Base-by-base conservation (phyloP, 345 rosid genomes). In the Eucalyptus polybractea region DNA sequence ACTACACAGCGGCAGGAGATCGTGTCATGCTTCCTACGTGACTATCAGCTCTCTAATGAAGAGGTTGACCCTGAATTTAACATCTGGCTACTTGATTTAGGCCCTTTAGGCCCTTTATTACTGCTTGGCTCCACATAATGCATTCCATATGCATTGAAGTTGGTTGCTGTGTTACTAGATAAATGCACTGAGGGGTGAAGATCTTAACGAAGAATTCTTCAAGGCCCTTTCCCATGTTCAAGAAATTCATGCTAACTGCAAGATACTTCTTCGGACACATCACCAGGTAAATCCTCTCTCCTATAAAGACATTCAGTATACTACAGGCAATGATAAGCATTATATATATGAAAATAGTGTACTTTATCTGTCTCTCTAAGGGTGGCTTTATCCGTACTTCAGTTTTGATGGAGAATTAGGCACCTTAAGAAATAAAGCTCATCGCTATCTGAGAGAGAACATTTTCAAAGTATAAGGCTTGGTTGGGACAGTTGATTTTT, bases 171-270 rank as follows among this genome's bases (percentile, higher is more conserved):
- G 81, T 91, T 90, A 89, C 86, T 90, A 97, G 99, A 96, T 98
- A 89, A 95, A 92, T 91, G 97, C 99, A 50, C 89, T 98, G 91
- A 97, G 98, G 91, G 99, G 95, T 86, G 98, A 98, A 88, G 99
- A 96, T 29, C 91, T 98, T 89, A 93, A 94, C 42, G 99, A 96
- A 89, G 90, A 93, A 89, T 98, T 98, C 93, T 98, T 98, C 91
- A 94, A 94, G 96, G 99, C 99, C 16, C 97, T 98, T 88, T 93
- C 97, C 87, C 98, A 96, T 85, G 99, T 97, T 93, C 99, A 98
- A 90, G 98, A 97, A 90, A 98, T 98, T 90, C 99, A 98, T 92
- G 93, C 97, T 89, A 97, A 98, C 91, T 97, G 99, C 95, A 96
- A 98, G 93, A 87, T 98, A 80, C 96, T 98, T 40, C 95, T 98